Percentiles rank a stretch among this genome's conserved stretches.
phyloP scores from a whole-genome alignment of 306 rosid genomes.

The Cicer bijugum region DNA sequence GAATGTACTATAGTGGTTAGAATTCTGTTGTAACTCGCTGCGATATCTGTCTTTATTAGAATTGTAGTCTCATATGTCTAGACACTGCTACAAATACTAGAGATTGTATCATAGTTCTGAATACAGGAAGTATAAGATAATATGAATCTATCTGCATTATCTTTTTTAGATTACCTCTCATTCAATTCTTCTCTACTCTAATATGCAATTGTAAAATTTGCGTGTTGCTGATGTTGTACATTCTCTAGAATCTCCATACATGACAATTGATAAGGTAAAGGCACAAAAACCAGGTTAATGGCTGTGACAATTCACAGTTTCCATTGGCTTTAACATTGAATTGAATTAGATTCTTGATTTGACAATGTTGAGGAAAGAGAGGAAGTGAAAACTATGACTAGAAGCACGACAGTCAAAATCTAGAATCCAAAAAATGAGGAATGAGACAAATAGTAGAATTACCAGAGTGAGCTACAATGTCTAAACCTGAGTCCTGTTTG shows the following conservation, averaged over 20 bases:
- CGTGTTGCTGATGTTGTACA: not conserved
- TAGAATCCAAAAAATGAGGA: not conserved
- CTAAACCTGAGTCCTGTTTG: not conserved
- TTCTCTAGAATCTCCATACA: not conserved
- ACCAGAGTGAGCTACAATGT: slow-evolving; percentile 1
- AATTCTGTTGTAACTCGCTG: not conserved
- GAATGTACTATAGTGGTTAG: not conserved
- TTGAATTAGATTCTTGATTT: not conserved
- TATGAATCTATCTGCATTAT: not conserved
- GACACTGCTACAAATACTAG: not conserved
- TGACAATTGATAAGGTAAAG: not conserved
- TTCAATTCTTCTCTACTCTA: not conserved
- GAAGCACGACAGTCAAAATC: not conserved
- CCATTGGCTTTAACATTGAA: not conserved
- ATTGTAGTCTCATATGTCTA: too few relatives aligned
- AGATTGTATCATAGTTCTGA: not conserved
- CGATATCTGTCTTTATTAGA: not conserved
- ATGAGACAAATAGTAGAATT: not conserved
- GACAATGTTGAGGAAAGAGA: not conserved
- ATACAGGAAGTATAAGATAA: not conserved
- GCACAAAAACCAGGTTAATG: not conserved
- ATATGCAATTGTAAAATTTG: not conserved
- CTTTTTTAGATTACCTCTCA: not conserved
- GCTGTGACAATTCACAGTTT: not conserved
- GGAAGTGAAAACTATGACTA: not conserved